Base-by-base conservation (phyloP, 2,329 filamentous ascomycete species). In the Claviceps sp. region DNA sequence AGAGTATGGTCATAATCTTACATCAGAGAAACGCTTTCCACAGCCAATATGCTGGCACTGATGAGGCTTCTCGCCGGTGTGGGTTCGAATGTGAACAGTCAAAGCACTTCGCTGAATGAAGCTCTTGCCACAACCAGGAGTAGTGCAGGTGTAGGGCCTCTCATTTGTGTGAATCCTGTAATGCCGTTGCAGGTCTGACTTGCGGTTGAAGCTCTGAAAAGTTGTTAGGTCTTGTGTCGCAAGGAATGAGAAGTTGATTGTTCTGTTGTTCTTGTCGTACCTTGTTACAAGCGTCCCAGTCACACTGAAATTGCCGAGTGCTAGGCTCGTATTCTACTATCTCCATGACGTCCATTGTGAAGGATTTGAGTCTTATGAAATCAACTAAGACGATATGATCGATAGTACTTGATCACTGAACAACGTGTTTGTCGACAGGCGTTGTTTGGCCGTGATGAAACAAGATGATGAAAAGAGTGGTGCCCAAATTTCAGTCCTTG, bases 141-240 rank as follows among this genome's bases (percentile, higher is more conserved):
- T 76, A 52, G 70, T 70, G 66, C 82, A 86, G 34, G 74, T 72
- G 63, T 84, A 85, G 10, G 82, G 82, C 19, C 82, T 72, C 65
- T 85, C 82, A 61, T 85, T 85, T 51, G 82, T 86, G 66, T 86
- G 82, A 61, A 85, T 86, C 56, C 82, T 76, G 61, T 83, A 83
- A 61, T 86, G 82, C 62, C 82, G 75, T 61, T 84, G 81, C 55
- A 86, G 69, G 60, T 85, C 82, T 17, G 82, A 85, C 65, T 85
- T 85, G 60, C 82, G 75, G 66, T 85, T 85, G 71, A 86, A 86
- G 68, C 79, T 82, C 82, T 85, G 58, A 10, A 5, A 22, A 4
- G 4, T 11, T 48, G 19, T 53, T 24, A 55, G 49, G 4, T 11
- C 38, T 41, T 39, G 8, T n/a, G 14, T 11, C 17, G 8, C 14